A percentile compares a stretch with the other conserved stretches of the same genome.
Evolutionary conservation across 805 yeast genomes (phyloP).

Genomic region (Priceomyces carsonii): DNA sequence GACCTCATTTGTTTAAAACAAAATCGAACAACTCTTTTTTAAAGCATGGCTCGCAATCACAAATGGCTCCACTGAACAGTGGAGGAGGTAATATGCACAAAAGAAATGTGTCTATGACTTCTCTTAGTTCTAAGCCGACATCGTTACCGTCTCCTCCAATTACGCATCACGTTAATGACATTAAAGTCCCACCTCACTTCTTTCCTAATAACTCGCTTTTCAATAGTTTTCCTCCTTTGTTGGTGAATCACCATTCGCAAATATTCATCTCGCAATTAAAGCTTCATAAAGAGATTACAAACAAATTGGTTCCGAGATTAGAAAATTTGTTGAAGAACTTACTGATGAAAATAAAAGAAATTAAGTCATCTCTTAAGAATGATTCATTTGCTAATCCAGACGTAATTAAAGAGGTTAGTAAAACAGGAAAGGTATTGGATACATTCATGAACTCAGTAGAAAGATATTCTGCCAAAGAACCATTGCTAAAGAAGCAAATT

Average conservation of each 20-base stretch:
- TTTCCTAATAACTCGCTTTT: constrained; percentile 19
- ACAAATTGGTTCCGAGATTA: constrained; percentile 37
- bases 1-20: constrained; percentile 26
- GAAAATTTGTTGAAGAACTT: constrained; percentile 37
- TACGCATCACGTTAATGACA: constrained; percentile 13
- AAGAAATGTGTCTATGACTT: constrained; percentile 11
- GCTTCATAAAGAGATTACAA: constrained; percentile 30
- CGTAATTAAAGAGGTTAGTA: constrained; percentile 46
- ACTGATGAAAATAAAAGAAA: constrained; percentile 40
- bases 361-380: constrained; percentile 38
- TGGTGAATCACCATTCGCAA: constrained; percentile 36
- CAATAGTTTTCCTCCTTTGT: constrained; percentile 31
- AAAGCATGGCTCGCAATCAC: constrained; percentile 7
- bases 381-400: constrained; percentile 41
- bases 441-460: constrained; percentile 33
- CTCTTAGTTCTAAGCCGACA: constrained; percentile 5
- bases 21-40: constrained; percentile 19
- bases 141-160: constrained; percentile 4
- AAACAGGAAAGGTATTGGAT: constrained; percentile 56
- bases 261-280: constrained; percentile 26
- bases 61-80: constrained; percentile 13
- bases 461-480: constrained; percentile 40
- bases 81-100: constrained; percentile 10
- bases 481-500: constrained; percentile 22
- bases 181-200: constrained; percentile 18